Evolutionary conservation across 1,139 yeast species (phyloP).

Genomic region (Scheffersomyces segobiensis): DNA sequence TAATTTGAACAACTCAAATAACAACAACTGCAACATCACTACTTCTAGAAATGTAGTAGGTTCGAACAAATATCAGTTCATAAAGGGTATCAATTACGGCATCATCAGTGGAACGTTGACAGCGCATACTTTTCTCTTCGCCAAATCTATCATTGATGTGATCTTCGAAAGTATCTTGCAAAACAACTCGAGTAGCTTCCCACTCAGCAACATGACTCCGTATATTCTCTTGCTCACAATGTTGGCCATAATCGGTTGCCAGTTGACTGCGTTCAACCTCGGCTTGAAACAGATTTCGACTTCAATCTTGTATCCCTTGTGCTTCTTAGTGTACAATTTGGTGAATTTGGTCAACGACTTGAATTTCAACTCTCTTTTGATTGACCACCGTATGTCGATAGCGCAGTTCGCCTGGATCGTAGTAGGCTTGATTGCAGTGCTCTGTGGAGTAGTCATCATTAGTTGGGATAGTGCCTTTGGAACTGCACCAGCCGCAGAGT

Average conservation of each 20-base stretch:
- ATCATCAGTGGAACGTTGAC: slow-evolving; percentile 75
- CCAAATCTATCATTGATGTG: slow-evolving; percentile 79
- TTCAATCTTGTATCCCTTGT: slow-evolving; percentile 77
- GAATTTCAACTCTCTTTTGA: slow-evolving; percentile 53
- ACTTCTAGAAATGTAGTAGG: neutral
- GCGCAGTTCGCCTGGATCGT: slow-evolving; percentile 44
- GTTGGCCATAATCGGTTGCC: slow-evolving; percentile 69
- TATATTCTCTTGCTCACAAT: slow-evolving; percentile 59
- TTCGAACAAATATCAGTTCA: slow-evolving; percentile 23
- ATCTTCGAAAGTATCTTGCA: slow-evolving; percentile 47
- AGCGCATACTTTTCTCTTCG: slow-evolving; percentile 82
- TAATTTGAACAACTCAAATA: slow-evolving; percentile 9
- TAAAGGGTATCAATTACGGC: slow-evolving; percentile 64
- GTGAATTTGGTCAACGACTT: slow-evolving; percentile 74
- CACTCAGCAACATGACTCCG: slow-evolving; percentile 28
- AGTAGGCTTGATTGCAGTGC: slow-evolving; percentile 58
- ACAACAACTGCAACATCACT: neutral
- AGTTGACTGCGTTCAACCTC: slow-evolving; percentile 70
- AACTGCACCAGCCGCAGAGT: slow-evolving; percentile 36
- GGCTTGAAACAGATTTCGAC: slow-evolving; percentile 77
- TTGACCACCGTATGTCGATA: slow-evolving; percentile 29
- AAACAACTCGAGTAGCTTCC: slow-evolving; percentile 19
- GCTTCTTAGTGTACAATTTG: slow-evolving; percentile 81
- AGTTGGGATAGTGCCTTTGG: slow-evolving; percentile 48
- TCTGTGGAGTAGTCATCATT: slow-evolving; percentile 43